A percentile compares a stretch with the other conserved stretches of the same genome.
Conservation (phyloP, 495 filamentous ascomycete genomes). For the Trichoderma erinaceum region DNA sequence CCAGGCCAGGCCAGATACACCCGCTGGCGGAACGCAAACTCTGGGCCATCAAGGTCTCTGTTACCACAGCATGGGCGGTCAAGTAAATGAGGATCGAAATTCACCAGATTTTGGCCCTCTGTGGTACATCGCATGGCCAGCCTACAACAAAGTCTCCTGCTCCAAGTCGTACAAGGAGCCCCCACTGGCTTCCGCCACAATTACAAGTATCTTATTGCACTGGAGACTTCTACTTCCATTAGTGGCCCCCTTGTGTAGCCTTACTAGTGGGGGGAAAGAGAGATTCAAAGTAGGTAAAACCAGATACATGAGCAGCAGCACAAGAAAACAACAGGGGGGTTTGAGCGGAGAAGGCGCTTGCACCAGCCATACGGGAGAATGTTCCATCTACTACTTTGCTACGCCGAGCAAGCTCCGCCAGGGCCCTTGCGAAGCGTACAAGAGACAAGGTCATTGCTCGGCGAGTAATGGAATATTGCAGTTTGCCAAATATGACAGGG, state of each 20-base stretch:
- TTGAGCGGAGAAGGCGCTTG: conserved; percentile 1
- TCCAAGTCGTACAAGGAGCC: neutral
- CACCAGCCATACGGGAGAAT: neutral
- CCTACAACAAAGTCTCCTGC: neutral
- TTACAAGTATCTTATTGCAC: neutral
- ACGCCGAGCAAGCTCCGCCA: neutral
- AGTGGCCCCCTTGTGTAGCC: neutral
- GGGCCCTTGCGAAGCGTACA: neutral
- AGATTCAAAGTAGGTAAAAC: neutral
- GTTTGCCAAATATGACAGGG: neutral
- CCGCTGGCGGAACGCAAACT: neutral
- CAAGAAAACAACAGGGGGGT: neutral
- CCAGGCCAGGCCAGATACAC: neutral
- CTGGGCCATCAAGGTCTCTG: conserved; percentile 4
- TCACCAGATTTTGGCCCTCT: neutral
- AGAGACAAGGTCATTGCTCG: neutral
- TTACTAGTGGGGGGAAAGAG: neutral
- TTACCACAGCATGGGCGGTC: conserved; percentile 7
- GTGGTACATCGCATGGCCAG: neutral
- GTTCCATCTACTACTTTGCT: neutral
- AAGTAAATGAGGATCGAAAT: neutral
- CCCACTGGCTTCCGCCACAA: neutral
- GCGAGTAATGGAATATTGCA: neutral
- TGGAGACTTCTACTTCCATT: neutral
- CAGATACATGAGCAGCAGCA: neutral